A percentile compares a stretch with the other conserved stretches of the same genome.
These are phyloP conservation scores for Nemania sp. DNA, from an alignment of 2,329 filamentous ascomycete species.

Conservation along the genomic window DNA sequence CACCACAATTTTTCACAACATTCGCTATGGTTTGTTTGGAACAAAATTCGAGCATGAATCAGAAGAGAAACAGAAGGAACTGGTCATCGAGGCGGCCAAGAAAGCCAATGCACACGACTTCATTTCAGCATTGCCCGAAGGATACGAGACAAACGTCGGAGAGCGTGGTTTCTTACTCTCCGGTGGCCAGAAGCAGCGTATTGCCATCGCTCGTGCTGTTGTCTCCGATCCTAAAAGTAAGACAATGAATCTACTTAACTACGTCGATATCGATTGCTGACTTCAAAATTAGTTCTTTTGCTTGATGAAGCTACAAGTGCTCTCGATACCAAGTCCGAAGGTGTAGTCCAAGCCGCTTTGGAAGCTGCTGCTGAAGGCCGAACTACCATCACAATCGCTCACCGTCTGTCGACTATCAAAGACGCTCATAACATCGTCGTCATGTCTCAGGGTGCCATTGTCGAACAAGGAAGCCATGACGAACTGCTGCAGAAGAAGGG, in stretches of 20 bases:
- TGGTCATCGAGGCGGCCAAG: slow-evolving; percentile 84
- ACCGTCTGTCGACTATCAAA: slow-evolving; percentile 93
- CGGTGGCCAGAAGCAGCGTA: slow-evolving; percentile 96
- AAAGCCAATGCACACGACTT: slow-evolving; percentile 97
- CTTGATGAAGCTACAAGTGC: slow-evolving; percentile 96
- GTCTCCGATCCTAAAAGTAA: slow-evolving; percentile 86
- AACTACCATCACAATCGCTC: slow-evolving; percentile 96
- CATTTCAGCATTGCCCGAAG: slow-evolving; percentile 82
- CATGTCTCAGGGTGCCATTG: slow-evolving; percentile 84
- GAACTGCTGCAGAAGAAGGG: slow-evolving; percentile 76
- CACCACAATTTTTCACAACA: slow-evolving; percentile 90
- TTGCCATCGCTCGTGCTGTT: slow-evolving; percentile 91
- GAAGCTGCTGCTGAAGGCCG: slow-evolving; percentile 86
- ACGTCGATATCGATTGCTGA: slow-evolving; percentile 15
- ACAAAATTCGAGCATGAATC: slow-evolving; percentile 77
- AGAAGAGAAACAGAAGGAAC: slow-evolving; percentile 74
- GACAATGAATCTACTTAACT: slow-evolving; percentile 36
- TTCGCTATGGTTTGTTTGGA: slow-evolving; percentile 89
- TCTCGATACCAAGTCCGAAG: slow-evolving; percentile 93
- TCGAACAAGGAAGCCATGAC: slow-evolving; percentile 92
- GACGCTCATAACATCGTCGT: slow-evolving; percentile 97
- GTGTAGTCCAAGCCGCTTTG: slow-evolving; percentile 91
- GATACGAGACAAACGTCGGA: slow-evolving; percentile 94
- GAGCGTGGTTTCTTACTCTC: slow-evolving; percentile 93
- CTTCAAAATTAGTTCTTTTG: slow-evolving; percentile 70